Evolutionary conservation across 2,329 filamentous ascomycete genomes (phyloP).

Genomic region (Cordyceps fumosorosea): DNA sequence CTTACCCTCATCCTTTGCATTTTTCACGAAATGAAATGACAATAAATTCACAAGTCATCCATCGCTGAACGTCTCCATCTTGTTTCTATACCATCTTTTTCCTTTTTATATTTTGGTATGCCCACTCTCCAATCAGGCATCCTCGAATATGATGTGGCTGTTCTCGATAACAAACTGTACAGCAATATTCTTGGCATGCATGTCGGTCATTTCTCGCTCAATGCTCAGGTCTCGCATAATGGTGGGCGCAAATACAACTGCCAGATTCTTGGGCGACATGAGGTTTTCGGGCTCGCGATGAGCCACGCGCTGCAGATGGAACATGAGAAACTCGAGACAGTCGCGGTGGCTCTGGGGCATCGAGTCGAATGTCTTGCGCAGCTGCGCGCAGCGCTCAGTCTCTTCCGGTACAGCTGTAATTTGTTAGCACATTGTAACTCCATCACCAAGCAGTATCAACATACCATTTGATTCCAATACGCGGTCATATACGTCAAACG

Average conservation of each 20-base stretch:
- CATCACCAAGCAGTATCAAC: slow-evolving; percentile 24
- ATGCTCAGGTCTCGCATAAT: slow-evolving; percentile 90
- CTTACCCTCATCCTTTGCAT: slow-evolving; percentile 1
- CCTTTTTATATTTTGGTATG: not conserved
- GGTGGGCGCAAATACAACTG: slow-evolving; percentile 95
- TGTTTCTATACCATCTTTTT: not conserved
- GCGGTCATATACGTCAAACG: slow-evolving; percentile 85
- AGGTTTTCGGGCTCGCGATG: slow-evolving; percentile 77
- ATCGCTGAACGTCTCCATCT: not conserved
- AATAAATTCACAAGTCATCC: not conserved
- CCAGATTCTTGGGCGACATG: slow-evolving; percentile 94
- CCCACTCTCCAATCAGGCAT: slow-evolving; percentile 21
- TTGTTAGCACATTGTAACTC: slow-evolving; percentile 16
- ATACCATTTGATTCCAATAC: slow-evolving; percentile 74
- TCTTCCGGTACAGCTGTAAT: slow-evolving; percentile 55
- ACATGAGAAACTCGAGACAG: slow-evolving; percentile 87
- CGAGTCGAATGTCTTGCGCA: slow-evolving; percentile 67
- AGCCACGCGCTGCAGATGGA: slow-evolving; percentile 85
- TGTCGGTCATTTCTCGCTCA: slow-evolving; percentile 92
- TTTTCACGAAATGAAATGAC: not conserved
- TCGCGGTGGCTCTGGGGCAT: slow-evolving; percentile 81
- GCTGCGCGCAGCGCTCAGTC: slow-evolving; percentile 60
- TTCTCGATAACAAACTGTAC: slow-evolving; percentile 93
- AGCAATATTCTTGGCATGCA: slow-evolving; percentile 85
- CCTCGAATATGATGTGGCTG: slow-evolving; percentile 71